Evolutionary conservation across 2,329 filamentous ascomycete species (phyloP).

Genomic region (Apiospora aurea): DNA sequence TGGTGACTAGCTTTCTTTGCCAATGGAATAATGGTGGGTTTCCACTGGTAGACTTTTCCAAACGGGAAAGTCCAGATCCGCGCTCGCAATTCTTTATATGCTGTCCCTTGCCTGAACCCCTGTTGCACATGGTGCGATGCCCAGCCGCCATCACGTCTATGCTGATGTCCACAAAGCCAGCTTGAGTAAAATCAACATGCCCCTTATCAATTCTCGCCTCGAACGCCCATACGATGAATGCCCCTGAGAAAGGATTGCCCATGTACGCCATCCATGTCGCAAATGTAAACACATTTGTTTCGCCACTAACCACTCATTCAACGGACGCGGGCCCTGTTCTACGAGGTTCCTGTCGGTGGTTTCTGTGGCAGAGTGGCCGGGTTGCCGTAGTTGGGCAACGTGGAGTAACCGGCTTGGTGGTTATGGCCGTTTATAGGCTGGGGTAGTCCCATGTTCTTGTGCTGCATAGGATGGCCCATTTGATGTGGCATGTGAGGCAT

Average conservation of each 20-base stretch:
- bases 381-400: constrained; percentile 65
- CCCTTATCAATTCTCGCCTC: constrained; percentile 21
- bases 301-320: constrained; percentile 18
- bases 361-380: constrained; percentile 67
- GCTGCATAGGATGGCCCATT: constrained; percentile 47
- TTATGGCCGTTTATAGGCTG: constrained; percentile 25
- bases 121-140: constrained; percentile 10
- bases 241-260: constrained; percentile 20
- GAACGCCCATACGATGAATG: constrained; percentile 26
- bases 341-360: constrained; percentile 58
- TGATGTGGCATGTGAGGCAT: constrained; percentile 41
- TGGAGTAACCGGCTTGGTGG: constrained; percentile 50
- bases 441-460: constrained; percentile 47
- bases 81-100: constrained; percentile 12
- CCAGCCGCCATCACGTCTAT: constrained; percentile 19
- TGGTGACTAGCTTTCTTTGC: constrained; percentile 11
- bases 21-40: constrained; percentile 13
- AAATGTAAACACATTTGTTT: background rate
- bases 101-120: background rate
- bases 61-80: constrained; percentile 9
- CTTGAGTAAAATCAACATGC: constrained; percentile 7
- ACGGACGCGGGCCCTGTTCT: constrained; percentile 39
- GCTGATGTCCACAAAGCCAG: constrained; percentile 6
- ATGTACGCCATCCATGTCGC: constrained; percentile 23
- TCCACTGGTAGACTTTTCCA: constrained; percentile 15